Evolutionary conservation across 306 rosid species (phyloP).

Genomic region (Trifolium dubium): DNA sequence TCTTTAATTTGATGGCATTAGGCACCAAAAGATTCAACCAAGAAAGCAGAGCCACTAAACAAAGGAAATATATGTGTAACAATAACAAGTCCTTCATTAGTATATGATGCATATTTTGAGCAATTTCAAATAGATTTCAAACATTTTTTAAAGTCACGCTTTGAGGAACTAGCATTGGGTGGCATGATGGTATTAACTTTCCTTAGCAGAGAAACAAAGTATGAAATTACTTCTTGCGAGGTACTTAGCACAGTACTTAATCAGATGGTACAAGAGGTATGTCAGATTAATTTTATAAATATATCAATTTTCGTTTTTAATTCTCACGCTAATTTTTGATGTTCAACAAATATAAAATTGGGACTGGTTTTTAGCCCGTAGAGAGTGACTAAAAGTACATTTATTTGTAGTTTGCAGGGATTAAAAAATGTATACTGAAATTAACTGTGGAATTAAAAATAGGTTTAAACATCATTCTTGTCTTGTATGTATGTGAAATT

Average conservation of each 20-base stretch:
- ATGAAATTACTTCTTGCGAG: constrained; percentile 19
- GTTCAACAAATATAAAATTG: too few relatives aligned
- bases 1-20: not conserved
- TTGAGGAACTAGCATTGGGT: not conserved
- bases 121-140: constrained; percentile 49
- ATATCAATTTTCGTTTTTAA: too few relatives aligned
- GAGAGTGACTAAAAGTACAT: too few relatives aligned
- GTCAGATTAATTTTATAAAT: too few relatives aligned
- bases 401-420: too few relatives aligned
- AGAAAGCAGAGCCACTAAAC: constrained; percentile 9
- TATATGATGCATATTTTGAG: constrained; percentile 33
- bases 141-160: not conserved
- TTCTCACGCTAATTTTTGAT: too few relatives aligned
- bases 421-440: too few relatives aligned
- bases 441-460: too few relatives aligned
- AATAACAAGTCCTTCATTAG: constrained; percentile 44
- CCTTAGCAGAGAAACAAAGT: constrained; percentile 28
- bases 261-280: constrained; percentile 61
- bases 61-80: constrained; percentile 38
- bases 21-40: constrained; percentile 4
- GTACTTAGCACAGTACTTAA: constrained; percentile 46
- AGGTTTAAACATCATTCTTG: too few relatives aligned
- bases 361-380: too few relatives aligned
- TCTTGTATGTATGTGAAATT: too few relatives aligned
- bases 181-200: constrained; percentile 56